Percentiles rank a stretch among this genome's conserved stretches.
Conservation (phyloP, 805 yeast species). For the Candida rishiriensis region DNA sequence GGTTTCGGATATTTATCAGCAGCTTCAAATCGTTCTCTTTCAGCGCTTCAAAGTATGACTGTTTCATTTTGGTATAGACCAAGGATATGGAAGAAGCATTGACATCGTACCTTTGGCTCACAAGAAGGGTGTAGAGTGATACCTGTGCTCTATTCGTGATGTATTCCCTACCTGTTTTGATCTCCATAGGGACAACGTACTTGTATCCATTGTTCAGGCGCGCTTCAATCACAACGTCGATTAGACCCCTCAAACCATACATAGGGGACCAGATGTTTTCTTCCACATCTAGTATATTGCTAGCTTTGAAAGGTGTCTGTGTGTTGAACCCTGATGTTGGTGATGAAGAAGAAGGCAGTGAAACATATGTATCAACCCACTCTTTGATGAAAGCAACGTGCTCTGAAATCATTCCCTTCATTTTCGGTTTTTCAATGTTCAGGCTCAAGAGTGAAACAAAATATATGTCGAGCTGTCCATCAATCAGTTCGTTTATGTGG, state of each 20-base stretch:
- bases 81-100: slow-evolving; percentile 62
- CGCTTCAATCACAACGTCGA: slow-evolving; percentile 82
- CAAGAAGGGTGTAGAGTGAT: slow-evolving; percentile 69
- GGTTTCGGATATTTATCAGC: slow-evolving; percentile 68
- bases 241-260: slow-evolving; percentile 83
- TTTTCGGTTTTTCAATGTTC: slow-evolving; percentile 42
- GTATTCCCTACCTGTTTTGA: slow-evolving; percentile 76
- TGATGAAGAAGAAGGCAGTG: slow-evolving; percentile 2
- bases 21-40: slow-evolving; percentile 55
- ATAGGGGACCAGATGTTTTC: slow-evolving; percentile 90
- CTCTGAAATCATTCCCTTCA: slow-evolving; percentile 38
- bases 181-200: slow-evolving; percentile 73
- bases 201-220: slow-evolving; percentile 39
- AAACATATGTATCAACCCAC: slow-evolving; percentile 47
- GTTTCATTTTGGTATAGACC: slow-evolving; percentile 66
- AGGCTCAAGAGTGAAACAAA: slow-evolving; percentile 47
- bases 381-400: slow-evolving; percentile 49
- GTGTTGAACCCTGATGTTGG: slow-evolving; percentile 3
- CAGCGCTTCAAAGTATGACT: slow-evolving; percentile 37
- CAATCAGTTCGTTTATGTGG: slow-evolving; percentile 34
- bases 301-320: slow-evolving; percentile 44
- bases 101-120: slow-evolving; percentile 74
- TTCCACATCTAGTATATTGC: slow-evolving; percentile 75
- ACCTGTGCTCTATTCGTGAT: slow-evolving; percentile 83
- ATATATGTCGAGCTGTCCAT: slow-evolving; percentile 22